These are phyloP conservation scores for Fraxinus platypoda DNA, from an alignment of 305 asterid species.

Conservation along the genomic window DNA sequence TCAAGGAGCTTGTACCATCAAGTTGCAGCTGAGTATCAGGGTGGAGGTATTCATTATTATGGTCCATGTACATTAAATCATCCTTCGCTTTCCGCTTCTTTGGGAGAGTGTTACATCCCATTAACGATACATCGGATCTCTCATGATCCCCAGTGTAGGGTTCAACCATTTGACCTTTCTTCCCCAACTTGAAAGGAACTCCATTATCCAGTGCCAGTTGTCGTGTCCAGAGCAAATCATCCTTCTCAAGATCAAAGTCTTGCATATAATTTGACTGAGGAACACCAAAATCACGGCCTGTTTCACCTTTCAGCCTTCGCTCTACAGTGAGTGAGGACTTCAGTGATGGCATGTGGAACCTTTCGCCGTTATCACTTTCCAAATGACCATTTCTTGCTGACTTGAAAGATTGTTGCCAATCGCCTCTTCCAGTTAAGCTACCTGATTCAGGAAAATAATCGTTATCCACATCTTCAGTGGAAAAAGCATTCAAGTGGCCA, in stretches of 20 bases:
- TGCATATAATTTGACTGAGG: slow-evolving; percentile 52
- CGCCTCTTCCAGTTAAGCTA: slow-evolving; percentile 37
- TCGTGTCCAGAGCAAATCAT: slow-evolving; percentile 54
- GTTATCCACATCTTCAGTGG: slow-evolving; percentile 42
- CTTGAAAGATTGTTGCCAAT: slow-evolving; percentile 48
- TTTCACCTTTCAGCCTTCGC: slow-evolving; percentile 55
- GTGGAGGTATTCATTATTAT: slow-evolving; percentile 40
- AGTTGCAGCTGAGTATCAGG: slow-evolving; percentile 49
- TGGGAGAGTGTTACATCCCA: slow-evolving; percentile 59
- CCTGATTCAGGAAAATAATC: slow-evolving; percentile 51
- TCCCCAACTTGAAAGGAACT: slow-evolving; percentile 57
- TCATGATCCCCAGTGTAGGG: slow-evolving; percentile 46
- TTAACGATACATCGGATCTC: slow-evolving; percentile 53
- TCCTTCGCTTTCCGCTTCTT: slow-evolving; percentile 78
- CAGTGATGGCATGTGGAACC: slow-evolving; percentile 44
- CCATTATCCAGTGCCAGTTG: slow-evolving; percentile 49
- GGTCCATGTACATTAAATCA: slow-evolving; percentile 47
- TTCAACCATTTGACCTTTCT: slow-evolving; percentile 59
- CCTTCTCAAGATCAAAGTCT: slow-evolving; percentile 44
- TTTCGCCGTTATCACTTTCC: slow-evolving; percentile 50
- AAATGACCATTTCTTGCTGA: slow-evolving; percentile 59
- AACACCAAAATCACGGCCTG: slow-evolving; percentile 40
- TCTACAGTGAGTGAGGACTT: slow-evolving; percentile 38
- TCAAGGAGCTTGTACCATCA: slow-evolving; percentile 45
- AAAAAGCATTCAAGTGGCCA: slow-evolving; percentile 46